Base-by-base conservation (phyloP, 2,329 filamentous ascomycete species). In the Aspergillus caelatus region DNA sequence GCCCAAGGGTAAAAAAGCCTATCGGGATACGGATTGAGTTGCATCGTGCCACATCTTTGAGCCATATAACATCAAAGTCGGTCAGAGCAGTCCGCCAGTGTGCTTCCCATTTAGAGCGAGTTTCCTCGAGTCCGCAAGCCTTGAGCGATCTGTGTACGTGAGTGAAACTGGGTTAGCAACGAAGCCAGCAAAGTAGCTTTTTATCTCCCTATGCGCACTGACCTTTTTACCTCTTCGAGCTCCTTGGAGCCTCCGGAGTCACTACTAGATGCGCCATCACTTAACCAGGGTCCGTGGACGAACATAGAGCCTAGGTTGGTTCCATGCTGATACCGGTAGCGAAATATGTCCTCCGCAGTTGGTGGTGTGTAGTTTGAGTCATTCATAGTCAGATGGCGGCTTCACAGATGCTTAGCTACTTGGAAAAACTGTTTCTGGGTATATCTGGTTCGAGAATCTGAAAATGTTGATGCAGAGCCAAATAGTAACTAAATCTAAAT, bases 251-350 rank as follows among this genome's bases (percentile, higher is more conserved):
- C 80, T 46, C 71, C 67, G 10, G 78, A 72, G 14, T 75, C 75
- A 1, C 78, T 72, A 2, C 80, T 79, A 66, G 84, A 88, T 72
- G 85, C 82, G 61, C 77, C 81, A 2, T 76, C 81, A 4, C 43
- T 58, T n/a, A 88, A 79, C 86, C 86, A 88, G 71, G 82, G 80
- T 70, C 88, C 87, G 5, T 88, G 80, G n/a, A 87, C 82, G 71
- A 87, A 89, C 53, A 87, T 79, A 11, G 83, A 83, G 46, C 86
- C 86, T 3, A 89, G 77, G 63, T 88, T 89, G 0, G 81, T 82
- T 9, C 85, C 86, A 70, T 88, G 84, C 62, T 88, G 85, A 67
- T 86, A 87, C 48, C 86, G 83, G 69, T 88, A 88, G 57, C 84
- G 79, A 32, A 84, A 67, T 70, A 77, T 62, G 53, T 71, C 70